A percentile compares a stretch with the other conserved stretches of the same genome.
Conservation (phyloP, 106 monocot genomes). For the Phalaenopsis equestris region DNA sequence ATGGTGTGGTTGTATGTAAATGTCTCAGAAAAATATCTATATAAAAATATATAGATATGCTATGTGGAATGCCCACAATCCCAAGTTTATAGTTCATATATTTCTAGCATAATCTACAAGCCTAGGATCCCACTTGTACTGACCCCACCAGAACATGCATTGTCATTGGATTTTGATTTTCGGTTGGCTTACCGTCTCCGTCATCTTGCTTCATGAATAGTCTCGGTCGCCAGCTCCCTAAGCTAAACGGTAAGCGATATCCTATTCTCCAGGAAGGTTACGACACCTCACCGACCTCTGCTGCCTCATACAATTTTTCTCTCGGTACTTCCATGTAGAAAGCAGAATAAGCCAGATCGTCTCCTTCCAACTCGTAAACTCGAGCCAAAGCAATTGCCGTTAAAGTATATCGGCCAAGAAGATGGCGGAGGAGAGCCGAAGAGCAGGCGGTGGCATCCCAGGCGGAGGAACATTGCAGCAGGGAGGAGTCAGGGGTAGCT, state of each 20-base stretch:
- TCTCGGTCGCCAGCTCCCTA: neutral
- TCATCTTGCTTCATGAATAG: neutral
- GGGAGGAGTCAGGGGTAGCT: slow-evolving; percentile 30
- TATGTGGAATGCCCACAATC: no score
- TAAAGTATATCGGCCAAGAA: neutral
- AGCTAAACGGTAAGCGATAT: neutral
- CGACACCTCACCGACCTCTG: neutral
- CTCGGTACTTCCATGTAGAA: no score
- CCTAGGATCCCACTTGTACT: no score
- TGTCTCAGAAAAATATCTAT: no score
- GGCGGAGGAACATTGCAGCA: slow-evolving; percentile 7
- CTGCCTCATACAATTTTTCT: no score
- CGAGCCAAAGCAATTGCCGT: neutral
- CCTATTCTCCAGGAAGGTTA: neutral
- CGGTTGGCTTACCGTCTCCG: neutral
- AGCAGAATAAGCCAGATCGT: neutral
- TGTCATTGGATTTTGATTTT: no score
- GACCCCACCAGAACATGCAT: neutral
- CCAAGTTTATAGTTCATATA: no score
- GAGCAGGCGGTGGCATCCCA: neutral
- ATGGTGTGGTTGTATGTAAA: no score
- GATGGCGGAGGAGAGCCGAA: slow-evolving; percentile 30
- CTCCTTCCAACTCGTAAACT: neutral
- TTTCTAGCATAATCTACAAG: no score
- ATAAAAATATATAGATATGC: no score